Conservation (phyloP, 495 filamentous ascomycete genomes). For the Podospora appendiculata region DNA sequence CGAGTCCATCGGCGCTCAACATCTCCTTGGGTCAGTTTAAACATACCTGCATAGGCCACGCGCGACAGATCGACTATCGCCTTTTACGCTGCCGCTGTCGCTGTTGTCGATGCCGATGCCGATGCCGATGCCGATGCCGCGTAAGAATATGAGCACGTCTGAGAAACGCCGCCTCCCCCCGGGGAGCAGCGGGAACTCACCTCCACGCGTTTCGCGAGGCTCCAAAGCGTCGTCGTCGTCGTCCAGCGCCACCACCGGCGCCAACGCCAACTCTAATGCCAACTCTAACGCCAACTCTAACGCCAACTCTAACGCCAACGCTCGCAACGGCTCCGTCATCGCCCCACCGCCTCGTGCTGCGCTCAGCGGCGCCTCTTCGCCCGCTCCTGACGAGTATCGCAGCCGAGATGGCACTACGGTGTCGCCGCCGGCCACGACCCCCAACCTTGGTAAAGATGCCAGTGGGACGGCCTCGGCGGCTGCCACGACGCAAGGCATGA, state of each 20-base stretch:
- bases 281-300: not conserved
- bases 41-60: too few species aligned
- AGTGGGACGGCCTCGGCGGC: constrained; percentile 6
- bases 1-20: too few species aligned
- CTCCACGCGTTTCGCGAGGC: constrained; percentile 1
- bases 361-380: constrained; percentile 27
- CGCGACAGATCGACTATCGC: too few species aligned
- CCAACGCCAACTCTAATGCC: not conserved
- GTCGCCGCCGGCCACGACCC: not conserved
- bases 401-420: not conserved
- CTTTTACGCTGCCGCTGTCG: too few species aligned
- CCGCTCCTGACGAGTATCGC: constrained; percentile 19
- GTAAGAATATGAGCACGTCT: constrained; percentile 18
- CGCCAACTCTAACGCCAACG: not conserved
- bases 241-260: not conserved
- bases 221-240: not conserved
- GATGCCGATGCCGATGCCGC: not conserved
- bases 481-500: constrained; percentile 19
- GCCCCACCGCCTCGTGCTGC: constrained; percentile 33
- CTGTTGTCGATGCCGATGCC: too few species aligned
- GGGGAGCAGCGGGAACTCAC: constrained; percentile 1
- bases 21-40: too few species aligned
- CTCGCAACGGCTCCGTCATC: constrained; percentile 17
- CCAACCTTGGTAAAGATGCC: constrained; percentile 6
- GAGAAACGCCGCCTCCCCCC: constrained; percentile 19